phyloP scores from a whole-genome alignment of 306 rosid genomes.

The Cajanus cajan region DNA sequence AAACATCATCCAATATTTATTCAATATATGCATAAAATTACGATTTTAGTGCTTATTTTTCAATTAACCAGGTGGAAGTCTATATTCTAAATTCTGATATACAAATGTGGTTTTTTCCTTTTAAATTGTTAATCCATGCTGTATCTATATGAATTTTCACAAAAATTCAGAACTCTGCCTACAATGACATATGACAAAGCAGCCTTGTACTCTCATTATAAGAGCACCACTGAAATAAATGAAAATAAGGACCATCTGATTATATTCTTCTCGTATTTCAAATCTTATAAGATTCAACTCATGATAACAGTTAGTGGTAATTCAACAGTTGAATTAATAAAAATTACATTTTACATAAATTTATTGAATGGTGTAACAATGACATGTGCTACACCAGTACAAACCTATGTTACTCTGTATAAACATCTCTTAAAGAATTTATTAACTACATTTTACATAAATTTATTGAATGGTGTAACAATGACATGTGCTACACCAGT shows the following conservation, averaged over 20 bases:
- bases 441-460: constrained; percentile 1
- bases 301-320: not conserved
- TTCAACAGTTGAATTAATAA: not conserved
- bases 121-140: not conserved
- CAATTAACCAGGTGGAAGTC: not conserved
- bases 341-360: not conserved
- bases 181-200: not conserved
- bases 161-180: not conserved
- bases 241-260: not conserved
- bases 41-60: not conserved
- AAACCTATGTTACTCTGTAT: not conserved
- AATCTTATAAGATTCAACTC: not conserved
- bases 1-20: not conserved
- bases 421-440: not conserved
- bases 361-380: not conserved
- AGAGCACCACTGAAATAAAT: not conserved
- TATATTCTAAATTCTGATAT: not conserved
- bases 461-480: not conserved
- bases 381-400: not conserved
- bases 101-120: not conserved
- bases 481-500: not conserved
- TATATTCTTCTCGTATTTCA: not conserved
- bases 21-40: not conserved
- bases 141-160: not conserved
- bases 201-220: not conserved